Base-by-base conservation (phyloP, 1,139 yeast genomes). In the Scheffersomyces segobiensis region DNA sequence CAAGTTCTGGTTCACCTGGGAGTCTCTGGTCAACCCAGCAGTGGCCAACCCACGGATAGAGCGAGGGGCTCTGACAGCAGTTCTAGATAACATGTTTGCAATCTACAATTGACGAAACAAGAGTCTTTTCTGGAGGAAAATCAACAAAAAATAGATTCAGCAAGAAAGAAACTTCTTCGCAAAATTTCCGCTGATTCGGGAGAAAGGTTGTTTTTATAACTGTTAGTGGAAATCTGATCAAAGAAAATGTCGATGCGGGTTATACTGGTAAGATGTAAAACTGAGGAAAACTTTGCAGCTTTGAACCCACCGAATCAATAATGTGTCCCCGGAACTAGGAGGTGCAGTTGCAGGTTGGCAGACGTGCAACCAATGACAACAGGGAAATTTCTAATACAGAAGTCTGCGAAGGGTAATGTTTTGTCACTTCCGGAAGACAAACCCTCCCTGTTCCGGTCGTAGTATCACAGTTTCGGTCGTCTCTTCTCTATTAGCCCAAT, bases 1-100 rank as follows among this genome's bases (percentile, higher is more conserved):
- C 81, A 89, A 84, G 85, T 92, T 93, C 85, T 90, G 96, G 80
- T 86, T 83, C 63, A 95, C 98, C 80, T 92, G 90, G 63, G 98
- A 91, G 79, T 93, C 98, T 78, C 88, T 88, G 70, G 95, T 88
- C 70, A 93, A 78, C 64, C 86, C 83, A 57, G 87, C 77, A 64
- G 96, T 88, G 68, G 97, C 95, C 72, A 90, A 81, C 66, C 91
- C 87, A 83, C 96, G 90, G 62, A 78, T 70, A 59, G 79, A 69
- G 65, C 80, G 78, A 57, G 75, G 71, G 54, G 73, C 69, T 64
- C 71, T 75, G 58, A 71, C 63, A 57, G 71, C 66, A 62, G 73
- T 67, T 76, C 78, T 78, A 58, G 77, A 76, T 69, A 78, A 79
- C 82, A 78, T 78, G 54, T 57, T 64, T 59, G 42, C 42, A 32